Percentiles rank a stretch among this genome's conserved stretches.
Conservation (phyloP, 192 early-diverging fungal species). For the Anaeromyces robustus region DNA sequence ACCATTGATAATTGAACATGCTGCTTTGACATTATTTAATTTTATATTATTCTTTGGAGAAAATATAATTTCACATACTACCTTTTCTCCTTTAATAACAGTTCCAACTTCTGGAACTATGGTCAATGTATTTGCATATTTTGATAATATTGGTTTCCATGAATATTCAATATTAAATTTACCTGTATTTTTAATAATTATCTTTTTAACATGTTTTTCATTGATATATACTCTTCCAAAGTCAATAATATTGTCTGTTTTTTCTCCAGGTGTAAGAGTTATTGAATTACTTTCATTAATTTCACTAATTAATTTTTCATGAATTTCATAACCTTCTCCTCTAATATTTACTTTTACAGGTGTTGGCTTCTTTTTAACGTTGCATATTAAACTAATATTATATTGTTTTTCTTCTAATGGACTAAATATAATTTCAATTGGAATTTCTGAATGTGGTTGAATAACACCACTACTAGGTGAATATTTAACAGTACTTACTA, state of each 20-base stretch:
- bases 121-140: constrained; percentile 8
- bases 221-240: constrained; percentile 40
- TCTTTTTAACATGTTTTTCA: constrained; percentile 28
- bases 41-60: constrained; percentile 8
- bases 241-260: constrained; percentile 25
- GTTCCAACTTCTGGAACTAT: constrained; percentile 32
- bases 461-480: constrained; percentile 24
- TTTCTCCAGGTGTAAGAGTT: neutral
- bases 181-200: constrained; percentile 34
- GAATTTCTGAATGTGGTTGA: constrained; percentile 19
- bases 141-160: constrained; percentile 21
- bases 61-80: constrained; percentile 29
- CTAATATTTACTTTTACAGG: constrained; percentile 41
- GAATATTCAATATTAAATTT: constrained; percentile 39
- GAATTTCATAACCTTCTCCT: constrained; percentile 43
- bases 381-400: constrained; percentile 40
- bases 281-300: constrained; percentile 20
- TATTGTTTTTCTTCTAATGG: constrained; percentile 37
- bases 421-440: constrained; percentile 29
- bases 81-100: constrained; percentile 27
- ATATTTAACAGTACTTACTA: constrained; percentile 19
- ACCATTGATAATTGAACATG: constrained; percentile 39
- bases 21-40: constrained; percentile 23
- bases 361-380: constrained; percentile 33
- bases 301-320: constrained; percentile 30